Evolutionary conservation across 192 early-diverging fungal species (phyloP).

Genomic region (Podila horticola): DNA sequence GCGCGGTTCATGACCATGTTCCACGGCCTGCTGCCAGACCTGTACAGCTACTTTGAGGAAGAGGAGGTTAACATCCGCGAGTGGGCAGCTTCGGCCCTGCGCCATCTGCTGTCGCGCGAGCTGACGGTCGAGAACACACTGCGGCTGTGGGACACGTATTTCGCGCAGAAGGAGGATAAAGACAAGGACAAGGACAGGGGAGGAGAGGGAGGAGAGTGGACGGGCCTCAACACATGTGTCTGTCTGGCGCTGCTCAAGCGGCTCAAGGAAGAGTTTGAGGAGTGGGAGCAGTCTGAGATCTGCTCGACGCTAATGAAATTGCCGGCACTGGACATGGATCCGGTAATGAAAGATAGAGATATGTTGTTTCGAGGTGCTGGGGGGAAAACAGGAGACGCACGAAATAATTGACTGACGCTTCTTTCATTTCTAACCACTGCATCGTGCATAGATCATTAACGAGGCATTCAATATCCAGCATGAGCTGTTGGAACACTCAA

Average conservation of each 20-base stretch:
- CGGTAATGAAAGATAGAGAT: conserved; percentile 48
- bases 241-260: conserved; percentile 77
- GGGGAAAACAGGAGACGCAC: not conserved
- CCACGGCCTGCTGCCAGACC: conserved; percentile 81
- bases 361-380: not conserved
- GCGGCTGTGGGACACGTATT: conserved; percentile 89
- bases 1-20: conserved; percentile 90
- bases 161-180: conserved; percentile 53
- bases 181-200: not conserved
- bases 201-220: conserved; percentile 11
- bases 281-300: conserved; percentile 92
- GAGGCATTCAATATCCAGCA: conserved; percentile 76
- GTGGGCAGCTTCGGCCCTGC: conserved; percentile 86
- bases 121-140: conserved; percentile 81
- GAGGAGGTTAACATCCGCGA: conserved; percentile 91
- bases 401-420: not conserved
- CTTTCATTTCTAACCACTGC: not conserved
- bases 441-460: conserved; percentile 62
- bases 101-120: conserved; percentile 80
- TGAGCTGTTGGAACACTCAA: conserved; percentile 66
- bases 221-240: conserved; percentile 19
- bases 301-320: conserved; percentile 80
- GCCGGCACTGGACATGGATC: conserved; percentile 73
- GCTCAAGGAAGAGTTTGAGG: conserved; percentile 85
- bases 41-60: conserved; percentile 95